These are phyloP conservation scores for Cladosporium sphaerospermum DNA, from an alignment of 2,329 filamentous ascomycete species.

Conservation along the genomic window DNA sequence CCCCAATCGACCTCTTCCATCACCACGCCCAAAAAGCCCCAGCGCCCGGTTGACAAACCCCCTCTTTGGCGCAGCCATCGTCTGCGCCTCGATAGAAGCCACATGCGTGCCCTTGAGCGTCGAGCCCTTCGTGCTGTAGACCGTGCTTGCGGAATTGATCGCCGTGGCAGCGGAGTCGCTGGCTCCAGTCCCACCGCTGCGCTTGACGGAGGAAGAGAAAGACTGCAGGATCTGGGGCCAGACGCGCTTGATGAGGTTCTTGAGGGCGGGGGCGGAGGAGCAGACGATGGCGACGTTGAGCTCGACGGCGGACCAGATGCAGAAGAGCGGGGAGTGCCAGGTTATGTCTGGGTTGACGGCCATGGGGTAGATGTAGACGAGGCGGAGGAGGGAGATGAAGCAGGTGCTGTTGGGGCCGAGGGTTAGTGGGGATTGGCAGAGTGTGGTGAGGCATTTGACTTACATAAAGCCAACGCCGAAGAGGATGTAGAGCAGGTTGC, in stretches of 20 bases:
- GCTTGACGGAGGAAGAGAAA: background rate
- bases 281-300: background rate
- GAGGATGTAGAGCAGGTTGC: slow-evolving; percentile 26
- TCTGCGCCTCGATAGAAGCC: background rate
- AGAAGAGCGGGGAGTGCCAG: background rate
- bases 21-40: background rate
- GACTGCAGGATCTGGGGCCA: background rate
- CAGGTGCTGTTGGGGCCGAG: slow-evolving; percentile 20
- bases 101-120: slow-evolving; percentile 16
- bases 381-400: slow-evolving; percentile 22
- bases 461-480: slow-evolving; percentile 20
- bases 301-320: background rate
- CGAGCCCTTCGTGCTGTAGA: slow-evolving; percentile 17
- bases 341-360: background rate
- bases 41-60: background rate
- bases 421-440: slow-evolving; percentile 1
- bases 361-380: slow-evolving; percentile 15
- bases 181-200: background rate
- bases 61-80: background rate
- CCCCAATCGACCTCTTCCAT: background rate
- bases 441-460: slow-evolving; percentile 16
- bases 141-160: slow-evolving; percentile 17
- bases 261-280: background rate
- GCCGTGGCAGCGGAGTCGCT: background rate
- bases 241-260: background rate